phyloP scores from a whole-genome alignment of 345 rosid genomes.

The Melastoma malabathricum region DNA sequence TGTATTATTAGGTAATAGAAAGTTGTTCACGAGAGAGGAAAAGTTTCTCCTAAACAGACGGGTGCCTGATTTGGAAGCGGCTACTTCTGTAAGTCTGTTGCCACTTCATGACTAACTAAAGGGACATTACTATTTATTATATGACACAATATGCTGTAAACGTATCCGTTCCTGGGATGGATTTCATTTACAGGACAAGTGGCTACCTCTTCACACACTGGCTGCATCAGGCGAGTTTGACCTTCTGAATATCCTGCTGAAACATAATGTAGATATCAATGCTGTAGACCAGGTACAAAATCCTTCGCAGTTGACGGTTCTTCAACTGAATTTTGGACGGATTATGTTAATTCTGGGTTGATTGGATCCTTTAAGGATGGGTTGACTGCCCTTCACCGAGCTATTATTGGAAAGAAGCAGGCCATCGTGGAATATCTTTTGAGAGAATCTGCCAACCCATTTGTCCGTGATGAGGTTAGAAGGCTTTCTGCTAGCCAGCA shows the following conservation, averaged over 20 bases:
- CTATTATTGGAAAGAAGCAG: conserved; percentile 71
- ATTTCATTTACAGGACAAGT: conserved; percentile 33
- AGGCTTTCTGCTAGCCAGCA: too few species aligned
- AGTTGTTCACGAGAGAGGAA: conserved; percentile 70
- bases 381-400: conserved; percentile 74
- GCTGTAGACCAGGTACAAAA: conserved; percentile 50
- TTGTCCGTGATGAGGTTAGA: conserved; percentile 53
- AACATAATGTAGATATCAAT: conserved; percentile 71
- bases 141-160: too few species aligned
- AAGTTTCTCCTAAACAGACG: conserved; percentile 61
- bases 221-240: conserved; percentile 89
- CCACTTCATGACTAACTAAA: too few species aligned
- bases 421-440: conserved; percentile 67
- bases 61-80: conserved; percentile 49
- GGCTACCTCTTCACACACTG: conserved; percentile 81
- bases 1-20: conserved; percentile 34
- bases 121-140: too few species aligned
- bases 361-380: conserved; percentile 41
- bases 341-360: conserved; percentile 1
- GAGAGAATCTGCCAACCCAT: conserved; percentile 87
- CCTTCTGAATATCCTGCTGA: conserved; percentile 57
- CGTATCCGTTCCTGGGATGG: too few species aligned
- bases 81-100: conserved; percentile 49
- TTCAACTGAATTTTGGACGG: background rate
- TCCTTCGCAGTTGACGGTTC: background rate